These are phyloP conservation scores for Pilasporangium apinafurcum DNA, from an alignment of 352 stramenopile genomes.

Conservation along the genomic window DNA sequence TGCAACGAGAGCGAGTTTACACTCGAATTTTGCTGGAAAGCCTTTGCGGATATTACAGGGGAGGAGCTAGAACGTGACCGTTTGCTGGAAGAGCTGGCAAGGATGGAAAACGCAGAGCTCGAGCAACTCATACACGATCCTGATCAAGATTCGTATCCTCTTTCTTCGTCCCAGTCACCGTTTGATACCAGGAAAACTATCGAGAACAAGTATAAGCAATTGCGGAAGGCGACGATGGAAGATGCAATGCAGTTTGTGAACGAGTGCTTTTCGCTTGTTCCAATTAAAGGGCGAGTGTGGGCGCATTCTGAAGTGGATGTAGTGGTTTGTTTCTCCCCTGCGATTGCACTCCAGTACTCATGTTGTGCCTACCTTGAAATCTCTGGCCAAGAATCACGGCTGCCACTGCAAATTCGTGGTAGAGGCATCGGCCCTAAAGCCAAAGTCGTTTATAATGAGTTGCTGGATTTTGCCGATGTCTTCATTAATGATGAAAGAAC, in stretches of 20 bases:
- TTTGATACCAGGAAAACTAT: slow-evolving; percentile 66
- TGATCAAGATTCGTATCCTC: slow-evolving; percentile 10
- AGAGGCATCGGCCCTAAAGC: slow-evolving; percentile 91
- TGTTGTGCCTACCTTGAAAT: slow-evolving; percentile 87
- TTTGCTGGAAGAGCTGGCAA: slow-evolving; percentile 77
- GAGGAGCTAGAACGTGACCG: slow-evolving; percentile 82
- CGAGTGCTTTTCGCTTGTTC: slow-evolving; percentile 88
- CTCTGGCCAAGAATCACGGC: slow-evolving; percentile 77
- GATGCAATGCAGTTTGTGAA: slow-evolving; percentile 94
- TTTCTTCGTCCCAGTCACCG: slow-evolving; percentile 23
- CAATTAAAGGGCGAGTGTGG: slow-evolving; percentile 89
- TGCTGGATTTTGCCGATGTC: slow-evolving; percentile 93
- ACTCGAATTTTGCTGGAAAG: slow-evolving; percentile 91
- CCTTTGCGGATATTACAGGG: slow-evolving; percentile 61
- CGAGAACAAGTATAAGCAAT: slow-evolving; percentile 88
- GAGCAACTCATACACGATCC: slow-evolving; percentile 60
- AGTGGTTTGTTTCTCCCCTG: slow-evolving; percentile 86
- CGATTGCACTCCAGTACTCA: slow-evolving; percentile 75
- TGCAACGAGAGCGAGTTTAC: slow-evolving; percentile 90
- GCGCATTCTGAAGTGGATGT: slow-evolving; percentile 89
- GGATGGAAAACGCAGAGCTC: slow-evolving; percentile 68
- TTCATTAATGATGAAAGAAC: slow-evolving; percentile 88
- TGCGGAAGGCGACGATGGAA: slow-evolving; percentile 84
- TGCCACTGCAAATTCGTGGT: slow-evolving; percentile 87
- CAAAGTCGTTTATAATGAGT: slow-evolving; percentile 90